Evolutionary conservation across 306 rosid species (phyloP).

Genomic region (Vigna nakashimae): DNA sequence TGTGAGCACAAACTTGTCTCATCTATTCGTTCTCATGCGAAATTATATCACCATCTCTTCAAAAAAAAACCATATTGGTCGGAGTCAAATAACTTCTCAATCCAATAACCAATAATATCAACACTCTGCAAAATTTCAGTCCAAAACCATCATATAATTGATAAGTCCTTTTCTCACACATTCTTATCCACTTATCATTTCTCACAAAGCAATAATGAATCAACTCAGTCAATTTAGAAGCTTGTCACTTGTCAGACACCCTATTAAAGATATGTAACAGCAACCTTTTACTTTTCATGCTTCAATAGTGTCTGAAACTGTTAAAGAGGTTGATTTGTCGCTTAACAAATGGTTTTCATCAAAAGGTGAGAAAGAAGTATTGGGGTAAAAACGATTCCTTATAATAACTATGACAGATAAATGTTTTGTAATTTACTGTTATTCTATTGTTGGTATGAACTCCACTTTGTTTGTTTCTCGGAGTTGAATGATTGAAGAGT

Average conservation of each 20-base stretch:
- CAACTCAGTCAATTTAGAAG: conserved; percentile 3
- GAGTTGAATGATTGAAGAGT: conserved; percentile 29
- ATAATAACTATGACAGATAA: too few relatives aligned
- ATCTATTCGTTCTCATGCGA: conserved; percentile 8
- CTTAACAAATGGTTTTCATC: conserved; percentile 2
- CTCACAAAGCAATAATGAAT: conserved; percentile 6
- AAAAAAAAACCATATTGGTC: conserved; percentile 26
- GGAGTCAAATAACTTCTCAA: conserved; percentile 23
- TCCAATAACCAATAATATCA: conserved; percentile 10
- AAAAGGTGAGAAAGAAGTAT: not conserved
- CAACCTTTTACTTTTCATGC: not conserved
- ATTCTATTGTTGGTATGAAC: too few relatives aligned
- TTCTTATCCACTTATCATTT: conserved; percentile 27
- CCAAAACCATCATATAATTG: conserved; percentile 24
- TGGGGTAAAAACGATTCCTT: not conserved
- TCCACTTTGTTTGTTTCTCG: not conserved
- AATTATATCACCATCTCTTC: not conserved
- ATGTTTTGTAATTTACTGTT: too few relatives aligned
- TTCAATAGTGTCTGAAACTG: conserved; percentile 22
- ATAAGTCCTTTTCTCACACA: conserved; percentile 1
- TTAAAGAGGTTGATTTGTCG: conserved; percentile 27
- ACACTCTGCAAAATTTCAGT: not conserved
- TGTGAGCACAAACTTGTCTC: conserved; percentile 33
- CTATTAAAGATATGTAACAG: not conserved
- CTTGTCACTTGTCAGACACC: conserved; percentile 18